Percentiles rank a stretch among this genome's conserved stretches.
Evolutionary conservation across 352 stramenopile species (phyloP).

Genomic region (Salisapilia sapeloensis): DNA sequence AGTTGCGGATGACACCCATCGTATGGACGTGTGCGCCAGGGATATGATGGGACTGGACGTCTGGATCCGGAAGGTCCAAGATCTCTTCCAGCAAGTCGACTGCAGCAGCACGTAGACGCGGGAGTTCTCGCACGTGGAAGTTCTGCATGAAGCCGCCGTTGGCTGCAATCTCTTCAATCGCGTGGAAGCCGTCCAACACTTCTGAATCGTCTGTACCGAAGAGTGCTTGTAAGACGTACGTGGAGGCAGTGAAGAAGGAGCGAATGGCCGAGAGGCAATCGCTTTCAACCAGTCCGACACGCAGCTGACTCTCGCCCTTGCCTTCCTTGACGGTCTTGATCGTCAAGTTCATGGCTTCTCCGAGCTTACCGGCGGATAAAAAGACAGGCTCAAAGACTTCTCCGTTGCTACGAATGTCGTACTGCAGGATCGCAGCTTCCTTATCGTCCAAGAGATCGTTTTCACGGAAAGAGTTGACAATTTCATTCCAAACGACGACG

Average conservation of each 20-base stretch:
- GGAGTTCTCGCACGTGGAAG: constrained; percentile 52
- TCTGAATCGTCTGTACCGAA: constrained; percentile 69
- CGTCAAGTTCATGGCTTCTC: constrained; percentile 43
- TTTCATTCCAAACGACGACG: constrained; percentile 70
- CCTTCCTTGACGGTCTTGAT: constrained; percentile 61
- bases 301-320: constrained; percentile 64
- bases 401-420: constrained; percentile 71
- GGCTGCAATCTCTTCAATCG: constrained; percentile 50
- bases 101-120: constrained; percentile 32
- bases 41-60: constrained; percentile 51
- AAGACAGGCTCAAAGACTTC: constrained; percentile 80
- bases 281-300: constrained; percentile 57
- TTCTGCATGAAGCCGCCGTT: constrained; percentile 59
- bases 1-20: constrained; percentile 75
- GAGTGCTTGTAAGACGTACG: constrained; percentile 52
- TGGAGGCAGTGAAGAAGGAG: constrained; percentile 68
- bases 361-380: constrained; percentile 69
- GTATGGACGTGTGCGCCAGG: constrained; percentile 43
- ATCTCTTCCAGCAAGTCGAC: constrained; percentile 70
- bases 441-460: constrained; percentile 61
- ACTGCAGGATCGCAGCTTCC: constrained; percentile 59
- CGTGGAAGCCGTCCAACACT: constrained; percentile 57
- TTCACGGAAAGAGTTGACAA: constrained; percentile 67
- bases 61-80: constrained; percentile 62
- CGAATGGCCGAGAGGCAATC: constrained; percentile 67